Percentiles rank a stretch among this genome's conserved stretches.
Conservation (phyloP, 2,329 filamentous ascomycete species). For the Stemphylium beticola region DNA sequence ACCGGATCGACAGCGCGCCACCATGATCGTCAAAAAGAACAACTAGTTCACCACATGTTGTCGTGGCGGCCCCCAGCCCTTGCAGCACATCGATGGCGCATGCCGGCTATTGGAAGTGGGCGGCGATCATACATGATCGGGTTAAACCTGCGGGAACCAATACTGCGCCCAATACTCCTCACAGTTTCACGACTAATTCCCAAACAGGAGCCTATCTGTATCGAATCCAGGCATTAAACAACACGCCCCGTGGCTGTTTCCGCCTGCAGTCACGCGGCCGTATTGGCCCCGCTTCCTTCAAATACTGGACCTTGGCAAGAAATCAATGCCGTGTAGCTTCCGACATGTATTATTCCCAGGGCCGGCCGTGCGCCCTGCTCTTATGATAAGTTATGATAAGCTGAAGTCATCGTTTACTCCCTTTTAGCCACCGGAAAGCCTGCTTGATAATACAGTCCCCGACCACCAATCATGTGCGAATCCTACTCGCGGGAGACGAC, state of each 20-base stretch:
- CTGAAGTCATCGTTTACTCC: conserved; percentile 13
- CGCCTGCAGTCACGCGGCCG: conserved; percentile 7
- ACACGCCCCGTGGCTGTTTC: conserved; percentile 1
- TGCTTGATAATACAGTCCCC: conserved; percentile 10
- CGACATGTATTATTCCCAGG: conserved; percentile 2
- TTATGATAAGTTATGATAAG: conserved; percentile 12
- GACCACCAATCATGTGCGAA: conserved; percentile 18
- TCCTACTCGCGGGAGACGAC: conserved; percentile 27
- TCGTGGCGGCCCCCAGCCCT: conserved; percentile 8
- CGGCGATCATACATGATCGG: conserved; percentile 25
- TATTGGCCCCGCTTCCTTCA: conserved; percentile 9
- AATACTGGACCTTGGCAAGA: conserved; percentile 5
- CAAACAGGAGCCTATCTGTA: conserved; percentile 4
- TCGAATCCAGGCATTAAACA: conserved; percentile 1
- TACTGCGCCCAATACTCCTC: background rate
- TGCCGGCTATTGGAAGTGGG: conserved; percentile 15
- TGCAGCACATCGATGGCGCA: conserved; percentile 18
- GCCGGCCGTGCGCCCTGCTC: conserved; percentile 5
- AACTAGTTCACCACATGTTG: conserved; percentile 15
- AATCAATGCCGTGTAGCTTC: background rate
- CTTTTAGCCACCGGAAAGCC: conserved; percentile 9
- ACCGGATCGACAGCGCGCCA: conserved; percentile 16
- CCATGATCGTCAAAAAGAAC: conserved; percentile 8
- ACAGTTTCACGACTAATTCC: conserved; percentile 1
- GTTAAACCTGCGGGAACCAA: conserved; percentile 10